phyloP scores from a whole-genome alignment of 257 asterid genomes.

The Lavandula angustifolia region DNA sequence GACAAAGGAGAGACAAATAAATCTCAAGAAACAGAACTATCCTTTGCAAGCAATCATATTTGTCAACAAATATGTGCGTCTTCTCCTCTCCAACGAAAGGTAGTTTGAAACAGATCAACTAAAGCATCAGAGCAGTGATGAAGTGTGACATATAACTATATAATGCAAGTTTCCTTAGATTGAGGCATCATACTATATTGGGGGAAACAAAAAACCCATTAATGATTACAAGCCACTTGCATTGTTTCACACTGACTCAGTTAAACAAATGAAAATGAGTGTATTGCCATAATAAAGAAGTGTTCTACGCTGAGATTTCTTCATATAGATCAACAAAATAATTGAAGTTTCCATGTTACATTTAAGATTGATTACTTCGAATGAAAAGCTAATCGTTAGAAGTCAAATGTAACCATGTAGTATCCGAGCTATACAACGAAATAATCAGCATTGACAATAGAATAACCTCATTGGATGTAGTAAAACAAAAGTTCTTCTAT shows the following conservation, averaged over 20 bases:
- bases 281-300: background rate
- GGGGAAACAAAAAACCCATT: background rate
- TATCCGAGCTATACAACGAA: conserved; percentile 8
- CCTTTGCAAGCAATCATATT: conserved; percentile 11
- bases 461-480: conserved; percentile 19
- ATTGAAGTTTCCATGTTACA: conserved; percentile 14
- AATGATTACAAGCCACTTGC: conserved; percentile 1
- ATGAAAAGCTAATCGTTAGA: conserved; percentile 15
- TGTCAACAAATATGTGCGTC: background rate
- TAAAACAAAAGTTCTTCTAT: conserved; percentile 14
- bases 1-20: conserved; percentile 30
- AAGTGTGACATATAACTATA: background rate
- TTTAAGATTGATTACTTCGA: conserved; percentile 11
- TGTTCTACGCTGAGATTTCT: conserved; percentile 1
- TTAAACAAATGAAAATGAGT: conserved; percentile 3
- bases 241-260: background rate
- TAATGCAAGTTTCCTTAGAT: conserved; percentile 14
- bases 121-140: conserved; percentile 1
- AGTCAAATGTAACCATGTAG: conserved; percentile 1
- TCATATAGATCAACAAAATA: background rate
- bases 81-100: conserved; percentile 6
- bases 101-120: conserved; percentile 2
- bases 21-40: conserved; percentile 21
- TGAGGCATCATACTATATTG: background rate
- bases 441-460: conserved; percentile 14